phyloP scores from a whole-genome alignment of 2,329 filamentous ascomycete genomes.

The Aspergillus fructus region DNA sequence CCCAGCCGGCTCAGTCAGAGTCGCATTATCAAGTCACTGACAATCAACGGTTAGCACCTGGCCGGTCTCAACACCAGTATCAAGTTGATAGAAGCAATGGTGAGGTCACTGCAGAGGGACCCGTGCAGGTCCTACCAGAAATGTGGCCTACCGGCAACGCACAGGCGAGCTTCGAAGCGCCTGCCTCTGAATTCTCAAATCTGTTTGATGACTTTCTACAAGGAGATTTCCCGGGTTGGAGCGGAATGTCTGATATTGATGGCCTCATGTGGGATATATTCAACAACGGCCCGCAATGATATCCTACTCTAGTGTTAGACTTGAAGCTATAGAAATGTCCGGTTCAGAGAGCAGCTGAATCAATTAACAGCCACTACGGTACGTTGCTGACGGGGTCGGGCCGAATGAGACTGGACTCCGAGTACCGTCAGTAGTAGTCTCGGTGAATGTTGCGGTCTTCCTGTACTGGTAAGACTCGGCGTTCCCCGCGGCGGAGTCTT shows the following conservation, averaged over 20 bases:
- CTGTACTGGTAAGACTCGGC: neutral
- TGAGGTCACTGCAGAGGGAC: neutral
- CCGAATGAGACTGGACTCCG: too few relatives aligned
- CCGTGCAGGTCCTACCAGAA: neutral
- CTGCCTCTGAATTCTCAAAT: neutral
- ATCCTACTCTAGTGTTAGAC: neutral
- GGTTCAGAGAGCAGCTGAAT: too few relatives aligned
- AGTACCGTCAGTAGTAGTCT: too few relatives aligned
- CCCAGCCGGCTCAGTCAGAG: neutral
- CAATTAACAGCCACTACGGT: too few relatives aligned
- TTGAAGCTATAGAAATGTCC: neutral
- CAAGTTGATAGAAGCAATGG: neutral
- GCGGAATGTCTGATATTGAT: conserved; percentile 29
- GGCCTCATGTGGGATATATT: conserved; percentile 31
- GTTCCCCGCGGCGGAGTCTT: neutral
- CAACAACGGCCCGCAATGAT: conserved; percentile 1
- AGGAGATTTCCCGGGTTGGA: conserved; percentile 25
- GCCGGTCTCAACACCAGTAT: neutral
- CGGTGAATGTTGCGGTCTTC: too few relatives aligned
- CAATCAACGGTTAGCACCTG: neutral
- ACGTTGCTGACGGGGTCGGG: too few relatives aligned
- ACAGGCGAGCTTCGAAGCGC: conserved; percentile 13
- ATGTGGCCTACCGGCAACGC: too few relatives aligned
- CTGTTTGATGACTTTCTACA: conserved; percentile 25
- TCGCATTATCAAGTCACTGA: neutral